Conservation (phyloP, 257 asterid genomes). For the Salvia hispanica region DNA sequence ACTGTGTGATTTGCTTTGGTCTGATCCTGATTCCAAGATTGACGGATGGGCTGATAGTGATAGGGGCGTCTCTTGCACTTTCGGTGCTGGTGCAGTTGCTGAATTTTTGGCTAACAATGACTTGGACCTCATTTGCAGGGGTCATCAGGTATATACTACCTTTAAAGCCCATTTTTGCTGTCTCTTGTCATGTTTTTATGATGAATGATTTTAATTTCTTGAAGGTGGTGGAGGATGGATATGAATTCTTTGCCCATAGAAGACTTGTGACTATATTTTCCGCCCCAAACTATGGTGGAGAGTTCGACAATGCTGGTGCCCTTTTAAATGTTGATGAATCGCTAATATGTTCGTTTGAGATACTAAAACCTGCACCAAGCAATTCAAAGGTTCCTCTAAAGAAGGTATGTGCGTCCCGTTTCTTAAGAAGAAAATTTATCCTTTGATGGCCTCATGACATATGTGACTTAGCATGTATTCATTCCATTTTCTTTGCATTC, state of each 20-base stretch:
- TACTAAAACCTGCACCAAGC: constrained; percentile 57
- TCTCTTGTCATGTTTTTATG: neutral
- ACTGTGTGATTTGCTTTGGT: constrained; percentile 82
- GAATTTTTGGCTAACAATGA: constrained; percentile 64
- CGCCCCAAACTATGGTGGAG: constrained; percentile 84
- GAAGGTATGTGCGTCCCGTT: constrained; percentile 45
- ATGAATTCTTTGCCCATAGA: constrained; percentile 80
- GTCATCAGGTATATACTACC: constrained; percentile 66
- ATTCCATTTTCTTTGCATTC: neutral
- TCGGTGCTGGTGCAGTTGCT: constrained; percentile 72
- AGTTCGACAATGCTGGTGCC: constrained; percentile 82
- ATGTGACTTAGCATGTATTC: no score
- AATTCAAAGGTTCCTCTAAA: constrained; percentile 54
- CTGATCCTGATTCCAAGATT: constrained; percentile 67
- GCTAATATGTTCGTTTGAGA: constrained; percentile 73
- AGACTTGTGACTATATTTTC: constrained; percentile 69
- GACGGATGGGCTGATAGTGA: constrained; percentile 79
- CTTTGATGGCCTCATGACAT: neutral
- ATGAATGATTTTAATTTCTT: neutral
- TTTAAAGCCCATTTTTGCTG: neutral
- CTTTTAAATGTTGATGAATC: constrained; percentile 68
- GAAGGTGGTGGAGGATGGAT: constrained; percentile 90
- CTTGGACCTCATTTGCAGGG: constrained; percentile 81
- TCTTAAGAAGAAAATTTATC: neutral
- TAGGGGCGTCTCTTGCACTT: constrained; percentile 79